phyloP scores from a whole-genome alignment of 2,329 filamentous ascomycete species.

The Colletotrichum lupini region DNA sequence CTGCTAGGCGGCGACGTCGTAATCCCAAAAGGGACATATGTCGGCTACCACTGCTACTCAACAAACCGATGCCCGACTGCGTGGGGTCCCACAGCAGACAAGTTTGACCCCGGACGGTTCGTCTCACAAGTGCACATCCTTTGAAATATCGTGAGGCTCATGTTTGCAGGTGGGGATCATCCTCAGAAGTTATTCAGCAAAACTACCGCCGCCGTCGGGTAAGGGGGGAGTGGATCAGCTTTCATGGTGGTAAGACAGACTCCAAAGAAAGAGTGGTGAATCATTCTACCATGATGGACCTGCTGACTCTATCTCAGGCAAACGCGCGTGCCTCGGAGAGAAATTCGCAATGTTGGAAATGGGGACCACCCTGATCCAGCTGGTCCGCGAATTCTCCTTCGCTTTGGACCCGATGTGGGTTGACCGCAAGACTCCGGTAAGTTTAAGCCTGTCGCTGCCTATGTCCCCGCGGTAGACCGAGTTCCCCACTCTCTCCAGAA shows the following conservation, averaged over 20 bases:
- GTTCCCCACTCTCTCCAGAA: not conserved
- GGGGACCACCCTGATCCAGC: conserved; percentile 46
- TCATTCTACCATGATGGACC: not conserved
- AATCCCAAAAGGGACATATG: conserved; percentile 49
- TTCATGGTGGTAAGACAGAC: conserved; percentile 48
- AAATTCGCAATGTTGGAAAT: conserved; percentile 52
- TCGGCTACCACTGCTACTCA: conserved; percentile 54
- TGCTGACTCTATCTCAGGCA: conserved; percentile 14
- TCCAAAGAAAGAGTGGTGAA: not conserved
- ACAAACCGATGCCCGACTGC: conserved; percentile 48
- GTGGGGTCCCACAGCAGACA: conserved; percentile 47
- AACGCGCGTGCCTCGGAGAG: conserved; percentile 53
- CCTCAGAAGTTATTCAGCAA: conserved; percentile 46
- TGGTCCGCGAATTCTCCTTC: conserved; percentile 44
- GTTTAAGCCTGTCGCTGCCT: conserved; percentile 6
- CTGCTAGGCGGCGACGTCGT: conserved; percentile 44
- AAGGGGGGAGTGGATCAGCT: conserved; percentile 53
- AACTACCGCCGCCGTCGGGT: conserved; percentile 48
- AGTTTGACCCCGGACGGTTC: conserved; percentile 49
- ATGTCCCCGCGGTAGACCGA: not conserved
- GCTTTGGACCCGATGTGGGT: conserved; percentile 45
- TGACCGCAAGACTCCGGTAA: conserved; percentile 47
- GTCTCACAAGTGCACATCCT: not conserved
- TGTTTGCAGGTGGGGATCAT: conserved; percentile 46
- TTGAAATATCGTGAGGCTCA: not conserved